A percentile compares a stretch with the other conserved stretches of the same genome.
Evolutionary conservation across 306 rosid species (phyloP).

Genomic region (Dalbergia cochinchinensis): DNA sequence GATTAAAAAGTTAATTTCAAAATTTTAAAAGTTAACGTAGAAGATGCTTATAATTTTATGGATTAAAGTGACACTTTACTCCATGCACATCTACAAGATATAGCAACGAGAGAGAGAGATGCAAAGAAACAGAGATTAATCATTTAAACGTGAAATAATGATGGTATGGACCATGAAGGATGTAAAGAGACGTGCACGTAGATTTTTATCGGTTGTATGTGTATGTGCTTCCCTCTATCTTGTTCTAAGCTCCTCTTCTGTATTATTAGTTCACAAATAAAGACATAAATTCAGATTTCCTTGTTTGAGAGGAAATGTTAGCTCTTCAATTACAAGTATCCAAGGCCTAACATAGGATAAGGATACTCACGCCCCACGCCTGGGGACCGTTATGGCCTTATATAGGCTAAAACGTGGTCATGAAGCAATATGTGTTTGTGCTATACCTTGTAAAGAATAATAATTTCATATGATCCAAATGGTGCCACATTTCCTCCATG

Average conservation of each 20-base stretch:
- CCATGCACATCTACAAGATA: neutral
- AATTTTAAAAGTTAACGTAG: too few species aligned
- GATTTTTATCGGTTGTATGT: neutral
- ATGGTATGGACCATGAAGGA: neutral
- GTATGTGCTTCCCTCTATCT: neutral
- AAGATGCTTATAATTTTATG: too few species aligned
- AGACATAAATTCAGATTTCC: neutral
- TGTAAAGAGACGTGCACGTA: neutral
- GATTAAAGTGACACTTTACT: too few species aligned
- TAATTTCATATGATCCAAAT: slow-evolving; percentile 42
- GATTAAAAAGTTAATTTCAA: too few species aligned
- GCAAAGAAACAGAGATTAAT: neutral
- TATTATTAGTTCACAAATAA: slow-evolving; percentile 1
- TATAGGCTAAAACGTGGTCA: slow-evolving; percentile 35
- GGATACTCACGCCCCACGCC: neutral
- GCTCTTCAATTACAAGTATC: slow-evolving; percentile 8
- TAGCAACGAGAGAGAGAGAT: neutral
- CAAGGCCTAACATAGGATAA: slow-evolving; percentile 27
- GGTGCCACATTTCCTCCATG: slow-evolving; percentile 49
- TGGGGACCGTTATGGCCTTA: neutral
- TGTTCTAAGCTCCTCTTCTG: neutral
- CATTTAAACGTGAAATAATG: slow-evolving; percentile 15
- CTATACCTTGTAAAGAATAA: neutral
- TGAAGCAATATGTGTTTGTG: slow-evolving; percentile 22
- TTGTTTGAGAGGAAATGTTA: slow-evolving; percentile 14